Conservation (phyloP, 2,329 filamentous ascomycete species). For the Penicillium sp. region DNA sequence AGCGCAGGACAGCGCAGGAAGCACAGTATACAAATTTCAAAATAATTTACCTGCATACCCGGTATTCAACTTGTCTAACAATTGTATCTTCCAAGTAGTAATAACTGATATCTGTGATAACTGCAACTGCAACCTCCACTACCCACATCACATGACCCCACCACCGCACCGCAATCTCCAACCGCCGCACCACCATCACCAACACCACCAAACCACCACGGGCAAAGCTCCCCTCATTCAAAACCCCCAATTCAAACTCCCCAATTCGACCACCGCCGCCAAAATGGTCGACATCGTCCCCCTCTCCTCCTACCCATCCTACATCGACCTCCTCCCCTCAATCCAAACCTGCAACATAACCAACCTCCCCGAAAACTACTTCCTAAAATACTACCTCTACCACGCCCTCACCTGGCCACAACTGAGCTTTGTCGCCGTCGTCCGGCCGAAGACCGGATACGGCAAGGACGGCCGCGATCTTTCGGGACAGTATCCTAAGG, state of each 20-base stretch:
- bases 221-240: too few relatives aligned
- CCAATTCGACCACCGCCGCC: background rate
- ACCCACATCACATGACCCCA: constrained; percentile 15
- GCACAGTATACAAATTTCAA: constrained; percentile 2
- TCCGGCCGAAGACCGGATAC: constrained; percentile 76
- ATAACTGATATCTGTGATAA: too few relatives aligned
- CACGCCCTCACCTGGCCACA: constrained; percentile 98
- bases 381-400: constrained; percentile 99
- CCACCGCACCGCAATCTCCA: background rate
- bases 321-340: constrained; percentile 84
- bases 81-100: background rate
- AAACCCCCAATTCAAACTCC: too few relatives aligned
- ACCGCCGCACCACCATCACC: constrained; percentile 8
- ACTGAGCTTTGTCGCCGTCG: constrained; percentile 93
- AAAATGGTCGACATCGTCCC: constrained; percentile 56
- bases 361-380: constrained; percentile 99
- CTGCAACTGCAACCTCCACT: too few relatives aligned
- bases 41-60: too few relatives aligned
- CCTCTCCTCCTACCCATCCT: constrained; percentile 51
- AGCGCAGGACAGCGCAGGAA: too few relatives aligned
- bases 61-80: background rate
- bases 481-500: constrained; percentile 76
- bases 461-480: constrained; percentile 44
- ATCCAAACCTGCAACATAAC: constrained; percentile 98
- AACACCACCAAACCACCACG: background rate